Evolutionary conservation across 345 rosid genomes (phyloP), one percentile per base, ranked within the genome.

Genomic region (Sisymbrium altissimum): DNA sequence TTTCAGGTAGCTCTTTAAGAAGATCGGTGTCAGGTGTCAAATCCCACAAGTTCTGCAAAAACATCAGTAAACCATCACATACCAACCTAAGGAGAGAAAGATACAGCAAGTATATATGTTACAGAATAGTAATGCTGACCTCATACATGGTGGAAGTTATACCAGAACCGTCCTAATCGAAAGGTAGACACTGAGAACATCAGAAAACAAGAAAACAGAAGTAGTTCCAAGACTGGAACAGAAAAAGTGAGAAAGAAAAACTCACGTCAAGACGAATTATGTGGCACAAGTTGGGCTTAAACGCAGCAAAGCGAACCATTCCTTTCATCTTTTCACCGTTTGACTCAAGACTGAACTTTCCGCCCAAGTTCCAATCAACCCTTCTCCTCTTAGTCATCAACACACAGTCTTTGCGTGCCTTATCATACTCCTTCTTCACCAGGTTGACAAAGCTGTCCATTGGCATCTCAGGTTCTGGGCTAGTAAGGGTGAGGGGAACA

Each of bases 11-110:
- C 73, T 87, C 89, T 71, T 25, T 76, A 1, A 91, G 72, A 48
- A 88, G 56, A 13, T 86, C 87, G 7, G 92, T 79, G 36, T 87
- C 84, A 4, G 94, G 97, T 0, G 97, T 91, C 76, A 91, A 74
- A 74, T 91, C 95, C 95, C 94, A 91, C 91, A 91, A 74, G 49
- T 87, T 81, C 97, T 88, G 78, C 32, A 79, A 78, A 71, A 91
- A 89, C 43, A 65, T 32, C 32, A 48, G 10, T 12, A 52, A 35
- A 52, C 11, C 70, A 62, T 69, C 65, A 62, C 87, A 13, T 4
- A 76, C 36, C 6, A 25, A 27, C n/a, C 1, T 12, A 25, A 73
- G 18, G 44, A 57, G 32, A 40, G 44, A 71, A 9, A n/a, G 85
- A 40, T 17, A 49, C 15, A 79, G 11, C 14, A 48, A 48, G 3